Percentiles rank a stretch among this genome's conserved stretches.
phyloP scores from a whole-genome alignment of 2,329 filamentous ascomycete species.

The Colletotrichum cereale region DNA sequence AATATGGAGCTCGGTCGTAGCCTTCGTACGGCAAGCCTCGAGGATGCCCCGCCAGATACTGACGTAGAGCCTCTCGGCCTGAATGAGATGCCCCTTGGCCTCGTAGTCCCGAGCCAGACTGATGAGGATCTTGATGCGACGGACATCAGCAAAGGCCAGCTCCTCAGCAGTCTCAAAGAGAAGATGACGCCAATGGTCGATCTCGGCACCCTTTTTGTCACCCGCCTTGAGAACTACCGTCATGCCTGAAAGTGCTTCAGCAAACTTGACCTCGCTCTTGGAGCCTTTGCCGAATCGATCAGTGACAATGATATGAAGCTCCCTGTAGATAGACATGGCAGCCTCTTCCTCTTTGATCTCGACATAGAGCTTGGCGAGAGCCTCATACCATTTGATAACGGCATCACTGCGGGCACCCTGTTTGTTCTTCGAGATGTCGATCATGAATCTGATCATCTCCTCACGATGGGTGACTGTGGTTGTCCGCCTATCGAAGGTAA shows the following conservation, averaged over 20 bases:
- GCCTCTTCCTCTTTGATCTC: constrained; percentile 51
- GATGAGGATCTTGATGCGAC: constrained; percentile 51
- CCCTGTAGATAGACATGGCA: constrained; percentile 49
- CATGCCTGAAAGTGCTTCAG: constrained; percentile 49
- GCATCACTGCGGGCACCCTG: constrained; percentile 51
- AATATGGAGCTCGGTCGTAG: constrained; percentile 50
- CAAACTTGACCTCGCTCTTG: constrained; percentile 46
- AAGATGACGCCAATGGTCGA: constrained; percentile 41
- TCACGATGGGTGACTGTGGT: constrained; percentile 53
- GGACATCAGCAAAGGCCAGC: constrained; percentile 49
- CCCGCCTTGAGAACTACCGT: constrained; percentile 50
- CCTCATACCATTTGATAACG: constrained; percentile 53
- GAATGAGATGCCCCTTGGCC: constrained; percentile 47
- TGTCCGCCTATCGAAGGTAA: constrained; percentile 51
- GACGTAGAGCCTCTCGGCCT: constrained; percentile 55
- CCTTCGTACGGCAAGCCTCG: constrained; percentile 47
- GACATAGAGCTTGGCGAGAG: constrained; percentile 53
- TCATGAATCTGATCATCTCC: constrained; percentile 54
- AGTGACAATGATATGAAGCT: constrained; percentile 51
- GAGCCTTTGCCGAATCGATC: constrained; percentile 50
- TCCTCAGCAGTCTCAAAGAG: constrained; percentile 53
- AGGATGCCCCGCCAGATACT: constrained; percentile 56
- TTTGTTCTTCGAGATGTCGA: constrained; percentile 52
- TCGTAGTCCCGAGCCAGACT: constrained; percentile 52
- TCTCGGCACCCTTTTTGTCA: constrained; percentile 43